Evolutionary conservation across 768 basidiomycete species (phyloP).

Genomic region (Hydnomerulius pinastri): DNA sequence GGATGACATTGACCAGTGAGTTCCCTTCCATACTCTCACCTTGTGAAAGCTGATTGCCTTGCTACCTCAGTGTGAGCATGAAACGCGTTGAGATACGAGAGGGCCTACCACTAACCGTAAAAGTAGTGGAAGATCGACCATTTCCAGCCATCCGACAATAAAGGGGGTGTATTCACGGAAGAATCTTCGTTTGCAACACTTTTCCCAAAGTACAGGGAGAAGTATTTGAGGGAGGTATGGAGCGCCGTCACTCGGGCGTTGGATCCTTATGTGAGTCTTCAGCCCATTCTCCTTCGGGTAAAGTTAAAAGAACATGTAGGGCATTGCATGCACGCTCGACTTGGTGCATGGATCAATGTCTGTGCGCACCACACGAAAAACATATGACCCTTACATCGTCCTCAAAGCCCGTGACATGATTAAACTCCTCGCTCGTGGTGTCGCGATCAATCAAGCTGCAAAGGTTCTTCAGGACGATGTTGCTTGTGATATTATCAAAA

Average conservation of each 20-base stretch:
- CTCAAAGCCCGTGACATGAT: conserved; percentile 96
- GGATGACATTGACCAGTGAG: conserved; percentile 98
- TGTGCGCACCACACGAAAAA: conserved; percentile 94
- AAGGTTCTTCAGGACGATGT: conserved; percentile 88
- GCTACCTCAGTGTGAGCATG: conserved; percentile 44
- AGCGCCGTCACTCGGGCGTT: conserved; percentile 83
- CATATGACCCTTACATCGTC: conserved; percentile 94
- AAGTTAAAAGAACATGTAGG: conserved; percentile 45
- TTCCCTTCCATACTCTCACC: conserved; percentile 10
- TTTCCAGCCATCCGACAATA: conserved; percentile 75
- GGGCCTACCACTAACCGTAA: conserved; percentile 13
- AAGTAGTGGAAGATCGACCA: conserved; percentile 85
- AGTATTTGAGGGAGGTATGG: conserved; percentile 95
- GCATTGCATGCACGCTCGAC: conserved; percentile 88
- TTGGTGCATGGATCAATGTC: conserved; percentile 97
- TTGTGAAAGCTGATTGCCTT: conserved; percentile 1
- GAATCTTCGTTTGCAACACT: conserved; percentile 98
- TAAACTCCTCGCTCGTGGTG: conserved; percentile 92
- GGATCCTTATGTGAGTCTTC: conserved; percentile 67
- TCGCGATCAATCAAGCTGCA: conserved; percentile 80
- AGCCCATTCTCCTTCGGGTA: conserved; percentile 1
- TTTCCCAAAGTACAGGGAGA: conserved; percentile 98
- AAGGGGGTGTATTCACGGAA: conserved; percentile 82
- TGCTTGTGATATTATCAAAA: conserved; percentile 98
- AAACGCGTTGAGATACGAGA: neutral